Evolutionary conservation across 768 basidiomycete genomes (phyloP), one percentile per base, ranked within the genome.

Genomic region (Leccinum boreale): DNA sequence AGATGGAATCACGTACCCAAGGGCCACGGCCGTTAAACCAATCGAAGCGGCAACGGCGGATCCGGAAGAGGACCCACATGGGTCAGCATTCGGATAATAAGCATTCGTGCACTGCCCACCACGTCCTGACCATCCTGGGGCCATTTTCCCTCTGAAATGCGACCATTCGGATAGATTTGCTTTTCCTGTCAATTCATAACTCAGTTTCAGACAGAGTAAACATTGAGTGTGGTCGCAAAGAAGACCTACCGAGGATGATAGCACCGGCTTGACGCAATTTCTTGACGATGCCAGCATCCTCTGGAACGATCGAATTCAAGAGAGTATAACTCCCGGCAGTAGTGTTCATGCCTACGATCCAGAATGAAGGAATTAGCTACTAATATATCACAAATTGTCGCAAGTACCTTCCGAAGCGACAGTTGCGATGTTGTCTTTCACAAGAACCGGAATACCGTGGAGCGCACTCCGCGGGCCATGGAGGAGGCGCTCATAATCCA

Each of bases 51-150:
- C 75, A 28, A 84, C 74, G 5, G 77, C 85, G n/a, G 82, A 82
- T 2, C 85, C 85, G 8, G 82, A 79, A 0, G 82, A 84, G 1
- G 81, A 84, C 1, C 84, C 83, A 58, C 80, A 83, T 2, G 84
- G 81, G 60, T 84, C 79, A 4, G 74, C 79, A 12, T 75, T 74
- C 0, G 79, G 78, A 56, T 74, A 82, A 63, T 81, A 84, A 12
- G 81, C 78, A 55, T 75, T 79, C 4, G 75, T 79, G 47, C 71
- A 67, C 67, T 84, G 84, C 3, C 82, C 82, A 23, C 76, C 74
- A 11, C 83, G 74, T 15, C 81, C 82, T 17, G 82, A 83, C 81
- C 82, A 86, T 11, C 83, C 84, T 2, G 75, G 77, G 1, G 81
- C 70, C 17, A 79, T 44, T 21, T 73, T 67, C 39, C 68, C 82